A percentile compares a stretch with the other conserved stretches of the same genome.
phyloP scores from a whole-genome alignment of 106 monocot species.

The Dioscorea zingiberensis region DNA sequence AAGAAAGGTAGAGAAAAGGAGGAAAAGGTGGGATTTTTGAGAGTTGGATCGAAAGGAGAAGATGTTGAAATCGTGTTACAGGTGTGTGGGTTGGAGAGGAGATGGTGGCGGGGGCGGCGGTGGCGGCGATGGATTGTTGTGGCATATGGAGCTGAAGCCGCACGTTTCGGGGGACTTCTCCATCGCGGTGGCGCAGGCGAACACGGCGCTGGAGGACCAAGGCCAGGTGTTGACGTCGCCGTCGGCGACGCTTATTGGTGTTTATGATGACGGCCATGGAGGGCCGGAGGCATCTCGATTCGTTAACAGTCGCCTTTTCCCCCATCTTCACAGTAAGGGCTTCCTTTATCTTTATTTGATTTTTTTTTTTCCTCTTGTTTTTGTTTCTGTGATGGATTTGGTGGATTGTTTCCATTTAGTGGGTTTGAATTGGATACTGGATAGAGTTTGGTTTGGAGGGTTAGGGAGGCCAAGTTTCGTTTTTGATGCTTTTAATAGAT shows the following conservation, averaged over 20 bases:
- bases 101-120: neutral
- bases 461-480: neutral
- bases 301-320: conserved; percentile 35
- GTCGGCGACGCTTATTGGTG: conserved; percentile 34
- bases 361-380: too few species aligned
- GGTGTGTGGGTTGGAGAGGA: conserved; percentile 17
- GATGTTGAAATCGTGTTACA: conserved; percentile 1
- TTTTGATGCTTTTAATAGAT: neutral
- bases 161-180: conserved; percentile 53
- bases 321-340: conserved; percentile 31
- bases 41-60: too few species aligned
- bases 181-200: conserved; percentile 47
- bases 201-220: conserved; percentile 45
- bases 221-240: conserved; percentile 43
- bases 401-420: too few species aligned
- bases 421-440: too few species aligned
- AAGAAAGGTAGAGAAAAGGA: neutral
- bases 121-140: conserved; percentile 25
- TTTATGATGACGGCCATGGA: conserved; percentile 65
- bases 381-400: too few species aligned
- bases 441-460: too few species aligned
- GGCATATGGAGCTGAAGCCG: conserved; percentile 47
- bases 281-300: conserved; percentile 57
- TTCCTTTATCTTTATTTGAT: neutral
- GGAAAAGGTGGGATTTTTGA: neutral